Evolutionary conservation across 176 grass and related monocot genomes (phyloP).

Genomic region (Rhynchospora pubera): DNA sequence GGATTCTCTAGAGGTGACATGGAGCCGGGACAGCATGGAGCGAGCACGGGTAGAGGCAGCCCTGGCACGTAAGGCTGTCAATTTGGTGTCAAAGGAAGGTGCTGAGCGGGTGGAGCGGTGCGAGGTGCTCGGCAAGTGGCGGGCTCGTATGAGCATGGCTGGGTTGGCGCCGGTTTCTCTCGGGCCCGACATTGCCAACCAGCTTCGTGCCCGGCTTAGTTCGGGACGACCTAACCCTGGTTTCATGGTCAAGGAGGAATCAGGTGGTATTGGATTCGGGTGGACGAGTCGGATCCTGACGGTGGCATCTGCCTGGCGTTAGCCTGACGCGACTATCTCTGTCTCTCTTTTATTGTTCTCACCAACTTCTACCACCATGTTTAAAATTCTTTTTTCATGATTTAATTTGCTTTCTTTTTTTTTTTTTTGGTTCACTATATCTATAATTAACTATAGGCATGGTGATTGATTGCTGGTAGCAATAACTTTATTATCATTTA

Average conservation of each 20-base stretch:
- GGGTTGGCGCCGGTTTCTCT: slow-evolving; percentile 47
- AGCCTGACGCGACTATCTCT: slow-evolving; percentile 9
- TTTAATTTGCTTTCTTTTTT: slow-evolving; percentile 14
- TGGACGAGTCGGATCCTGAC: slow-evolving; percentile 72
- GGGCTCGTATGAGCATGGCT: slow-evolving; percentile 75
- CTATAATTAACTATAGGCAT: slow-evolving; percentile 10
- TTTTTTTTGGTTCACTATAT: background rate
- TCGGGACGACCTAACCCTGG: slow-evolving; percentile 1
- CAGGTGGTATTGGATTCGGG: slow-evolving; percentile 49
- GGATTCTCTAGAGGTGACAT: slow-evolving; percentile 51
- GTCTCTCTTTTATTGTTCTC: slow-evolving; percentile 16
- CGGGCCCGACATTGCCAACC: slow-evolving; percentile 29
- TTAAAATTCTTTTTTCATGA: background rate
- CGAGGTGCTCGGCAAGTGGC: slow-evolving; percentile 86
- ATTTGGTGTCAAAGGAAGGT: slow-evolving; percentile 65
- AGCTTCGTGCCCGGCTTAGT: slow-evolving; percentile 32
- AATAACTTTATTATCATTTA: slow-evolving; percentile 21
- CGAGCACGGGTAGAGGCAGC: slow-evolving; percentile 44
- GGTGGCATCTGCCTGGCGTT: slow-evolving; percentile 74
- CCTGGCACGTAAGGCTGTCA: slow-evolving; percentile 44
- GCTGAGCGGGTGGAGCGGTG: slow-evolving; percentile 69
- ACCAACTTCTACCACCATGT: slow-evolving; percentile 18
- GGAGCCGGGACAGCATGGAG: slow-evolving; percentile 22
- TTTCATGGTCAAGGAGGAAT: slow-evolving; percentile 47
- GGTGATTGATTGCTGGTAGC: slow-evolving; percentile 25